Base-by-base conservation (phyloP, 352 stramenopile genomes). In the Pythium chondricola region DNA sequence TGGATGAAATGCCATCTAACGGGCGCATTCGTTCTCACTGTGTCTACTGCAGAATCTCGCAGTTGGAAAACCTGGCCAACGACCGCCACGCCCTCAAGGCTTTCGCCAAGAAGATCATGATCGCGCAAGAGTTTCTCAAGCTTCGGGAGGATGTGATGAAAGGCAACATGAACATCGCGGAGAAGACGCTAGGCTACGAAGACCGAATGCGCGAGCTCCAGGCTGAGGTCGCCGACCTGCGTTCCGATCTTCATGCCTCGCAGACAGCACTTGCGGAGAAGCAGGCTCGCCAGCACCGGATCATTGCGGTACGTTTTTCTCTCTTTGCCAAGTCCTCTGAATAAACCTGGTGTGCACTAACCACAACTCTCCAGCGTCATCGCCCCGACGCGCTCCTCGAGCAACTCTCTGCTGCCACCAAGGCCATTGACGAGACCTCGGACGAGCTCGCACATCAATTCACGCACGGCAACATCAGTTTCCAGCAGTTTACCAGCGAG, bases 381-480 rank as follows among this genome's bases (percentile, higher is more conserved):
- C 81, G 77, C 24, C 76, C 78, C 25, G 78, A 93, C 17, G 70
- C 74, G 26, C 40, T 93, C 18, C 36, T 93, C 31, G 76, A 87
- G 27, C 78, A 89, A 48, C 71, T 93, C 46, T 57, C 72, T 9
- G 53, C 57, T 3, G 74, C 81, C 17, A 68, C 78, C 29, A 79
- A 77, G 43, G 67, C 69, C 40, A 54, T 83, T 30, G 81, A 93
- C 61, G 58, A 62, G 40, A 65, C 71, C 26, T 85, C 78, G 41
- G 81, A 93, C 30, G 81, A 90, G 27, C 58, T 89, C 7, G 78
- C 78, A 35, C 68, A 69, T 31, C 62, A 85, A 43, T 93, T 93
- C 44, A 61, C 72, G 14, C 73, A 93, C 26, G 81, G 81, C 7
- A 76, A 88, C 20, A 67, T 93, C 9, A 68, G 88, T 40, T 74